phyloP scores from a whole-genome alignment of 2,329 filamentous ascomycete species.

The Microsporum ferrugineum region DNA sequence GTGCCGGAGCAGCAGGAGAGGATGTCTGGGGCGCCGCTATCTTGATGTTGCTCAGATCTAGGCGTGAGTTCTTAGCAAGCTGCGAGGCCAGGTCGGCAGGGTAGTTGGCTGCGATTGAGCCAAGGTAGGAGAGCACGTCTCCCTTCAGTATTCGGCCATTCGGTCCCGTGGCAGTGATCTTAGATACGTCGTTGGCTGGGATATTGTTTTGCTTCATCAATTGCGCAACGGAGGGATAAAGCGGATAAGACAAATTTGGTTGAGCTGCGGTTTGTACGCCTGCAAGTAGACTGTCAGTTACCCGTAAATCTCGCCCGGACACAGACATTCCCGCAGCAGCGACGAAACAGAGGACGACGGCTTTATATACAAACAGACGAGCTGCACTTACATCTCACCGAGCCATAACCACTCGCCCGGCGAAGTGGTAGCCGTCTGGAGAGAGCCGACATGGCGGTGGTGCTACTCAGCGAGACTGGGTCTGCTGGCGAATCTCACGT shows the following conservation, averaged over 20 bases:
- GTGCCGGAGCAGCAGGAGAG: slow-evolving; percentile 25
- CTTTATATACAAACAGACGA: neutral
- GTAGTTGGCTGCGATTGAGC: slow-evolving; percentile 60
- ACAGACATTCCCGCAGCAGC: no score
- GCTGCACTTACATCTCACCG: slow-evolving; percentile 2
- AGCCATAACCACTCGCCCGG: neutral
- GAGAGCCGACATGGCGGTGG: neutral
- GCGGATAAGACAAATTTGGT: slow-evolving; percentile 37
- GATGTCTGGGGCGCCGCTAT: slow-evolving; percentile 42
- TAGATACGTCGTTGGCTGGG: slow-evolving; percentile 59
- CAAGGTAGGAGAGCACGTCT: slow-evolving; percentile 83
- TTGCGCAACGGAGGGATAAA: slow-evolving; percentile 66
- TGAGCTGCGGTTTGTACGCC: slow-evolving; percentile 2
- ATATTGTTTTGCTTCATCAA: slow-evolving; percentile 71
- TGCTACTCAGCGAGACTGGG: neutral
- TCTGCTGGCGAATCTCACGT: neutral
- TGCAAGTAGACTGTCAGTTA: neutral
- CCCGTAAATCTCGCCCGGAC: neutral
- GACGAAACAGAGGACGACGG: no score
- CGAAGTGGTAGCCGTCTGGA: neutral
- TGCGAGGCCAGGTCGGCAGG: slow-evolving; percentile 59
- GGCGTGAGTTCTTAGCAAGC: slow-evolving; percentile 64
- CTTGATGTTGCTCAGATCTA: slow-evolving; percentile 95
- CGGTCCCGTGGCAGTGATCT: slow-evolving; percentile 80
- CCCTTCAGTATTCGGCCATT: slow-evolving; percentile 85